Evolutionary conservation across 495 filamentous ascomycete genomes (phyloP).

Genomic region (Lichenothelia convexa): DNA sequence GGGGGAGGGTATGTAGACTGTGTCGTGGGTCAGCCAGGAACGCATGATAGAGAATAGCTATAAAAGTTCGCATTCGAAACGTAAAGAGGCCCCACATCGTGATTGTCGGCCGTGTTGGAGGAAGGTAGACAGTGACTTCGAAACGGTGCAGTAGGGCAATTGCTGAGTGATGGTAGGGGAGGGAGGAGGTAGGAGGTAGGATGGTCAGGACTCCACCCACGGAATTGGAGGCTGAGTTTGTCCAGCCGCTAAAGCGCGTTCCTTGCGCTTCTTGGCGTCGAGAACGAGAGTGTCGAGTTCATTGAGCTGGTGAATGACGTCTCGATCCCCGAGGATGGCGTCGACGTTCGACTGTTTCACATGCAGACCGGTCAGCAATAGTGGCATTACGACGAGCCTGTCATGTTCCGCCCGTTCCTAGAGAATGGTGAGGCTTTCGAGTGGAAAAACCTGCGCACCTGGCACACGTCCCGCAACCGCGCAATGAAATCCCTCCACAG

Average conservation of each 20-base stretch:
- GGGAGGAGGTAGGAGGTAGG: background rate
- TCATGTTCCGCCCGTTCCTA: background rate
- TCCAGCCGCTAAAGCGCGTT: conserved; percentile 3
- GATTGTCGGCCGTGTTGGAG: no score
- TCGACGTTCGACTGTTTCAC: conserved; percentile 50
- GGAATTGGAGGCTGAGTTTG: background rate
- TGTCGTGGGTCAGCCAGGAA: no score
- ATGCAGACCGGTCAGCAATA: no score
- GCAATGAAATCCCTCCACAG: conserved; percentile 17
- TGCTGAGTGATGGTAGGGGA: background rate
- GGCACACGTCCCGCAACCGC: conserved; percentile 14
- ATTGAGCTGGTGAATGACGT: conserved; percentile 62
- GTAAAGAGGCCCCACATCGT: no score
- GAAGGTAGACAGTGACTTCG: no score
- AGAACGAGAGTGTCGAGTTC: conserved; percentile 65
- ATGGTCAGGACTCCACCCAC: background rate
- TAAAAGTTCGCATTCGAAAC: no score
- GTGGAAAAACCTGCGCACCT: background rate
- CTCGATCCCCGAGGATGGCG: conserved; percentile 45
- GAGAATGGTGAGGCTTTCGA: background rate
- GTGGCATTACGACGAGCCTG: no score
- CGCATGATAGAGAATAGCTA: no score
- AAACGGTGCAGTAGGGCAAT: background rate
- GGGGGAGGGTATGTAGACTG: no score
- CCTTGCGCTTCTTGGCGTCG: conserved; percentile 41